Evolutionary conservation across 208 protist genomes (phyloP).

Genomic region (Polymyxa betae): DNA sequence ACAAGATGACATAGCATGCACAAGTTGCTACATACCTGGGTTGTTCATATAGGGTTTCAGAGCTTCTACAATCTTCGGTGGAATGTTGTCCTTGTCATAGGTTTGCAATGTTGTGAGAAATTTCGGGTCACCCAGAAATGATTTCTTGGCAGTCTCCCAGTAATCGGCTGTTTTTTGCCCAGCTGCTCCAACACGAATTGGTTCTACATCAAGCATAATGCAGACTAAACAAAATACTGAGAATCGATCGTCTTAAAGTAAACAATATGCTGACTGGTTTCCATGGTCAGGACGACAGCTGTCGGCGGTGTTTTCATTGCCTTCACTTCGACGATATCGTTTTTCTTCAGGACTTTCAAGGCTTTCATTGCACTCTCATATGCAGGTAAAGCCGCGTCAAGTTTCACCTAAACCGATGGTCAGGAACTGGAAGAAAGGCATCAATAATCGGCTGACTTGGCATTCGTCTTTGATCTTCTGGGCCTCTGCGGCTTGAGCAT

Average conservation of each 20-base stretch:
- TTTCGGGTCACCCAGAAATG: constrained; percentile 65
- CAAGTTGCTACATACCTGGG: constrained; percentile 75
- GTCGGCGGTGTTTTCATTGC: constrained; percentile 87
- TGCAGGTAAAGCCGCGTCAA: constrained; percentile 51
- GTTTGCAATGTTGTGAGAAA: constrained; percentile 69
- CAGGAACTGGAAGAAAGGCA: neutral
- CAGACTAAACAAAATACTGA: constrained; percentile 67
- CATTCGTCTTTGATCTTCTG: constrained; percentile 48
- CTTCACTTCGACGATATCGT: constrained; percentile 83
- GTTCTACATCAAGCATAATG: constrained; percentile 72
- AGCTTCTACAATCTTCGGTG: constrained; percentile 82
- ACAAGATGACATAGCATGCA: neutral
- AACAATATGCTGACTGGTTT: constrained; percentile 58
- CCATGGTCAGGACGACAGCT: constrained; percentile 78
- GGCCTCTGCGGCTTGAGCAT: constrained; percentile 26
- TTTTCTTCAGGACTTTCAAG: constrained; percentile 58
- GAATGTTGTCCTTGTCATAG: constrained; percentile 78
- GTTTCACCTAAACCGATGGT: neutral
- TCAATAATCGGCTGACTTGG: neutral
- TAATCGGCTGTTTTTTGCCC: constrained; percentile 69
- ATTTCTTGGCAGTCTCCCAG: constrained; percentile 69
- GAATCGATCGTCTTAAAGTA: neutral
- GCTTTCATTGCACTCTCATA: constrained; percentile 56
- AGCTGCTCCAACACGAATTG: constrained; percentile 61
- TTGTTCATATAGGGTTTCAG: constrained; percentile 85